Evolutionary conservation across 306 rosid species (phyloP).

Genomic region (Casuarina equisetifolia): DNA sequence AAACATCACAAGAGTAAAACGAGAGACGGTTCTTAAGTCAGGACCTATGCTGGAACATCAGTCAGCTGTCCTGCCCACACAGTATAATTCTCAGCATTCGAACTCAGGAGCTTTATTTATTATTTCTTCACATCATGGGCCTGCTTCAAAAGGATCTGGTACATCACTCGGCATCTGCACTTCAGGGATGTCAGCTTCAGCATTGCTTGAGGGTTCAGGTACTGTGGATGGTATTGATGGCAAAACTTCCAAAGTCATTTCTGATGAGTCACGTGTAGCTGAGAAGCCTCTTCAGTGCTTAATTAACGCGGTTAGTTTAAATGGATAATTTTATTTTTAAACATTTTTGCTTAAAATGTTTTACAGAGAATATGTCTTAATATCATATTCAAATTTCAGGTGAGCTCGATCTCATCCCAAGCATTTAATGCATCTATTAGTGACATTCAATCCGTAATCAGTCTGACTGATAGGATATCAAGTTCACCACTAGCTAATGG

Average conservation of each 20-base stretch:
- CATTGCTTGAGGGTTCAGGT: slow-evolving; percentile 6
- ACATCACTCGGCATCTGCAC: slow-evolving; percentile 11
- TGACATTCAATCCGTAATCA: slow-evolving; percentile 17
- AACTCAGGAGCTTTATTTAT: neutral
- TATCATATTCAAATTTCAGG: slow-evolving; percentile 28
- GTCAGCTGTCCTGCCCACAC: neutral
- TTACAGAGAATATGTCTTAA: slow-evolving; percentile 9
- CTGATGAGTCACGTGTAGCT: slow-evolving; percentile 27
- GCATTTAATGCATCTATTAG: slow-evolving; percentile 16
- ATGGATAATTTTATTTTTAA: slow-evolving; percentile 2
- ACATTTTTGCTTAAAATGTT: neutral
- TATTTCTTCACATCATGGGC: slow-evolving; percentile 2
- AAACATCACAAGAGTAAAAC: neutral
- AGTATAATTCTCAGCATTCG: neutral
- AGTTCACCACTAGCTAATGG: neutral
- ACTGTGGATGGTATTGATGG: neutral
- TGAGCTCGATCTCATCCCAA: slow-evolving; percentile 23
- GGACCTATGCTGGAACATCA: neutral
- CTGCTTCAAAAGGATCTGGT: neutral
- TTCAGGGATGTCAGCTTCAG: slow-evolving; percentile 23
- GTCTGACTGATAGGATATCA: slow-evolving; percentile 18
- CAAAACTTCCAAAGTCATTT: neutral
- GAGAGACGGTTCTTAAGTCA: neutral
- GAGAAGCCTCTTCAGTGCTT: slow-evolving; percentile 20
- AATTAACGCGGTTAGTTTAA: slow-evolving; percentile 34